These are phyloP conservation scores for Halenospora varia DNA, from an alignment of 495 filamentous ascomycete species.

Conservation along the genomic window DNA sequence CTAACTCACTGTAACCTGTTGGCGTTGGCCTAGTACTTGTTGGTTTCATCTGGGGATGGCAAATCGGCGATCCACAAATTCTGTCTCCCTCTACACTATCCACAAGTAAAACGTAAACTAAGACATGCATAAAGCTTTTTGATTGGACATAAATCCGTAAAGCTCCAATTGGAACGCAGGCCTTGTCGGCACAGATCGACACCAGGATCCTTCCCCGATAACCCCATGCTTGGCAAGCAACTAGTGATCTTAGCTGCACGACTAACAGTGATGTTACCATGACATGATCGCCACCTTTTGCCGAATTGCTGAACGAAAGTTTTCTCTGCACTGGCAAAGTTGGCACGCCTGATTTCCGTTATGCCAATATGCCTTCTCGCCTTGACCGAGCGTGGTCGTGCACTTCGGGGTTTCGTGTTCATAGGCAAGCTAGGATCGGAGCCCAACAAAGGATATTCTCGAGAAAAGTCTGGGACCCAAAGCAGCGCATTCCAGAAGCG, in stretches of 20 bases:
- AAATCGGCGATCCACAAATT: neutral
- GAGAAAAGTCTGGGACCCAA: neutral
- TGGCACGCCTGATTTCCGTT: no score
- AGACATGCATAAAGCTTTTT: neutral
- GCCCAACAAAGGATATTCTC: neutral
- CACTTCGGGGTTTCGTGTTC: neutral
- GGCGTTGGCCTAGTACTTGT: neutral
- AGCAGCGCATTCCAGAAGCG: neutral
- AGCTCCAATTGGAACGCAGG: neutral
- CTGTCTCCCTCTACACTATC: neutral
- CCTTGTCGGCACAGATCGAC: conserved; percentile 8
- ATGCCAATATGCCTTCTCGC: no score
- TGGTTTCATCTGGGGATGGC: neutral
- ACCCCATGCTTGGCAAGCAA: conserved; percentile 7
- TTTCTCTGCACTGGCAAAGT: neutral
- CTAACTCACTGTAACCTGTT: no score
- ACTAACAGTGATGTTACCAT: no score
- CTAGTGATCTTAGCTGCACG: conserved; percentile 2
- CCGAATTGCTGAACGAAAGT: neutral
- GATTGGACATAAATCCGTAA: neutral
- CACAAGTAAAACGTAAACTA: neutral
- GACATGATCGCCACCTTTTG: neutral
- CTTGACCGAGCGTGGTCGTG: neutral
- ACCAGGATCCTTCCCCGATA: conserved; percentile 1
- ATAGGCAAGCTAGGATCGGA: neutral